Conservation (phyloP, 495 filamentous ascomycete species). For the Friedmanniomyces simplex region DNA sequence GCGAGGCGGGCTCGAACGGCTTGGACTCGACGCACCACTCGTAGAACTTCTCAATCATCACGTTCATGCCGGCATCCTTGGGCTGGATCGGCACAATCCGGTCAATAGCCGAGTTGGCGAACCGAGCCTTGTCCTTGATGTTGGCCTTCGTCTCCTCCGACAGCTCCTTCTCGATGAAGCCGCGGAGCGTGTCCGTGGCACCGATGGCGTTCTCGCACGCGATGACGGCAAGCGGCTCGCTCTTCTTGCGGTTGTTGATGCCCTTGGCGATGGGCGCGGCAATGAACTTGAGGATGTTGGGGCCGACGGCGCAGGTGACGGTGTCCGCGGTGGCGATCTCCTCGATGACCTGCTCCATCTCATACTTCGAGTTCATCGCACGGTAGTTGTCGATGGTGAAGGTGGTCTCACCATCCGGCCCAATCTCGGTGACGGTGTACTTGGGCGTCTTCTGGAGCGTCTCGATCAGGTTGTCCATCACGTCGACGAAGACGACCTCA, state of each 20-base stretch:
- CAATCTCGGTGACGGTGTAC: constrained; percentile 90
- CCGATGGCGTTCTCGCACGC: constrained; percentile 96
- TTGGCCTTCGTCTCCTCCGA: constrained; percentile 30
- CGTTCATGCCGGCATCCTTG: constrained; percentile 67
- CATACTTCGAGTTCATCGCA: constrained; percentile 83
- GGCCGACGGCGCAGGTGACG: constrained; percentile 93
- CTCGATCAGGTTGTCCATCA: constrained; percentile 69
- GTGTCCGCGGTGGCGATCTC: constrained; percentile 81
- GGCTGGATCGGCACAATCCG: constrained; percentile 89
- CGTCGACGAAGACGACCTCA: constrained; percentile 91
- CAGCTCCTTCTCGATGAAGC: constrained; percentile 61
- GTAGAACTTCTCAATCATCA: constrained; percentile 94
- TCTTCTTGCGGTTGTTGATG: constrained; percentile 60
- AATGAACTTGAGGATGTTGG: constrained; percentile 90
- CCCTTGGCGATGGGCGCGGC: constrained; percentile 88
- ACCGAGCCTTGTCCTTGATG: constrained; percentile 42
- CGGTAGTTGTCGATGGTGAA: constrained; percentile 86
- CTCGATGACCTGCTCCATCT: constrained; percentile 66
- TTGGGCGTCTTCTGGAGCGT: constrained; percentile 58
- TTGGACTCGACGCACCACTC: constrained; percentile 91
- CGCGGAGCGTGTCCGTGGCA: constrained; percentile 74
- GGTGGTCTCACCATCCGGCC: constrained; percentile 67
- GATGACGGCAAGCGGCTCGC: constrained; percentile 74
- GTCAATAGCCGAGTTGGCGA: constrained; percentile 96
- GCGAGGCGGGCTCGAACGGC: constrained; percentile 57